These are phyloP conservation scores for Taiozyma sp. DNA, from an alignment of 1,139 yeast species.

Conservation along the genomic window DNA sequence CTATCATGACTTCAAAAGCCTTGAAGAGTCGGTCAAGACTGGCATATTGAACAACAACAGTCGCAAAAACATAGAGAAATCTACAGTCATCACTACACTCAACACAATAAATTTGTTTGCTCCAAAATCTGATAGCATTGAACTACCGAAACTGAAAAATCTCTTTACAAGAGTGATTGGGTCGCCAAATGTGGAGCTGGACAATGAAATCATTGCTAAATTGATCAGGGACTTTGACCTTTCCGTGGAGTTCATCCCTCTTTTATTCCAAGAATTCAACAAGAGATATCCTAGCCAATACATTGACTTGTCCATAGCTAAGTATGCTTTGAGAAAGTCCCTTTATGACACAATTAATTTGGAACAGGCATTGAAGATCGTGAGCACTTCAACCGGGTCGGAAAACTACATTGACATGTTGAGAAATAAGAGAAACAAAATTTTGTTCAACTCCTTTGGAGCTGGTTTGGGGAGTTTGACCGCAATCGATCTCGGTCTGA, in stretches of 20 bases:
- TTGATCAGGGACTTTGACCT: conserved; percentile 8
- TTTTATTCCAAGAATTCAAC: conserved; percentile 33
- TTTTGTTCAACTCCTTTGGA: conserved; percentile 30
- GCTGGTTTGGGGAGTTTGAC: conserved; percentile 31
- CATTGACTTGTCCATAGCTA: conserved; percentile 43
- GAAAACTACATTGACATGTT: conserved; percentile 39
- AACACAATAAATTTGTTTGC: conserved; percentile 7
- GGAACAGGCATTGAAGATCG: conserved; percentile 48
- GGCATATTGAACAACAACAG: conserved; percentile 1
- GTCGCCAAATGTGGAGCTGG: conserved; percentile 13
- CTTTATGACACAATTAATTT: conserved; percentile 54
- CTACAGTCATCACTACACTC: conserved; percentile 1
- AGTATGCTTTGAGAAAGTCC: conserved; percentile 59
- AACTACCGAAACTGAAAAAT: not conserved
- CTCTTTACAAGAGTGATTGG: conserved; percentile 9
- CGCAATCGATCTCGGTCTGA: conserved; percentile 29
- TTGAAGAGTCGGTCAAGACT: conserved; percentile 1
- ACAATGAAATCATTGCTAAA: conserved; percentile 2
- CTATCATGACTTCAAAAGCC: conserved; percentile 1
- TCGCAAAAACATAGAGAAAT: conserved; percentile 1
- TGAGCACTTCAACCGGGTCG: conserved; percentile 62
- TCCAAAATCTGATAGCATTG: conserved; percentile 3
- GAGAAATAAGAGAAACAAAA: conserved; percentile 19
- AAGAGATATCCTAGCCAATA: conserved; percentile 29
- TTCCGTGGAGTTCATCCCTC: conserved; percentile 9